These are phyloP conservation scores for Phialophora tarda DNA, from an alignment of 2,329 filamentous ascomycete species.

Conservation along the genomic window DNA sequence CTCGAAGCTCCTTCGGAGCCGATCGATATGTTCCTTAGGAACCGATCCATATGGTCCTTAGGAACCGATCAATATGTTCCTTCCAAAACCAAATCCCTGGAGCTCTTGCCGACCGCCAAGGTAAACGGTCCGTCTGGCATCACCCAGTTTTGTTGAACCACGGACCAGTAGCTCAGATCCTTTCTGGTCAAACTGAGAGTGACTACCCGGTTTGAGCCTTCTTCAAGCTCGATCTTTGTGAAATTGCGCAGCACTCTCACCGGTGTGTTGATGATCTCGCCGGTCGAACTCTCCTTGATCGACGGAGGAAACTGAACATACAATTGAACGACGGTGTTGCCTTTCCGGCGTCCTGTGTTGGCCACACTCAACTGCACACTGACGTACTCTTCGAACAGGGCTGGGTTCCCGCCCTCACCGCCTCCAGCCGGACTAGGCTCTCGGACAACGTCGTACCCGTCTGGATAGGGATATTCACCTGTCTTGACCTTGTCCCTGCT, in stretches of 20 bases:
- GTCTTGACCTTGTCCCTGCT: constrained; percentile 55
- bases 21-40: constrained; percentile 29
- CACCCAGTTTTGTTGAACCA: constrained; percentile 70
- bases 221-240: constrained; percentile 67
- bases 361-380: constrained; percentile 32
- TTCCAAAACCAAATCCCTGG: constrained; percentile 39
- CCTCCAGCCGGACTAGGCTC: constrained; percentile 69
- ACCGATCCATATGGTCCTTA: constrained; percentile 21
- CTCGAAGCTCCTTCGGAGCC: constrained; percentile 2
- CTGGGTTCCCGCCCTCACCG: constrained; percentile 70
- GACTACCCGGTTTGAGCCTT: constrained; percentile 60
- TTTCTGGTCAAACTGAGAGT: constrained; percentile 67
- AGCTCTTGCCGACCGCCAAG: constrained; percentile 41
- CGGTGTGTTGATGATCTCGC: constrained; percentile 67
- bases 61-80: constrained; percentile 25
- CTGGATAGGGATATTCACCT: constrained; percentile 58
- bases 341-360: constrained; percentile 37
- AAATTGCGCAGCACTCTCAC: constrained; percentile 73
- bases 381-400: constrained; percentile 65
- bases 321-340: constrained; percentile 40
- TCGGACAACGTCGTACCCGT: constrained; percentile 60
- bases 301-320: constrained; percentile 45
- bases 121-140: constrained; percentile 52
- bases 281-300: constrained; percentile 50
- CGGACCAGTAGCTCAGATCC: constrained; percentile 76